Evolutionary conservation across 768 basidiomycete genomes (phyloP).

Genomic region (Lactarius vividus): DNA sequence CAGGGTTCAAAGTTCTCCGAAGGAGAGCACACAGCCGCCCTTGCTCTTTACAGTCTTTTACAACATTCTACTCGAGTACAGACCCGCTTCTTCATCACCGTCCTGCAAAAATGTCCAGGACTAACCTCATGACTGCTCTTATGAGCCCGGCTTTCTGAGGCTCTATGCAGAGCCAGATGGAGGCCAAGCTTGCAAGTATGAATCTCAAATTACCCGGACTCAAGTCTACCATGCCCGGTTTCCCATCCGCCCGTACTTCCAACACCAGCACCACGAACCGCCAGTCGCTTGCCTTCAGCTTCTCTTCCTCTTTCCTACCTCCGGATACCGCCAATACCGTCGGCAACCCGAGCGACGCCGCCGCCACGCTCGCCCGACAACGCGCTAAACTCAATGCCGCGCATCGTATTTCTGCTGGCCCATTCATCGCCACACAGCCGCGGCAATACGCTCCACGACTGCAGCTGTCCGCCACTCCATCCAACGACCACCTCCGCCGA

Average conservation of each 20-base stretch:
- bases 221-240: slow-evolving; percentile 47
- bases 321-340: too few relatives aligned
- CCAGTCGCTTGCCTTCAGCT: too few relatives aligned
- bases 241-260: slow-evolving; percentile 60
- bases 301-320: too few relatives aligned
- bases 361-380: too few relatives aligned
- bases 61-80: slow-evolving; percentile 99
- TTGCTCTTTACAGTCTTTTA: slow-evolving; percentile 81
- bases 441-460: too few relatives aligned
- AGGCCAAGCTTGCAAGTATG: slow-evolving; percentile 81
- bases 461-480: too few relatives aligned
- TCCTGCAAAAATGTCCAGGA: slow-evolving; percentile 96
- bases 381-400: too few relatives aligned
- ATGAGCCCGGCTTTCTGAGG: slow-evolving; percentile 90
- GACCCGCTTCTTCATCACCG: slow-evolving; percentile 95
- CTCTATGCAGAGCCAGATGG: slow-evolving; percentile 95
- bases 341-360: too few relatives aligned
- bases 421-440: too few relatives aligned
- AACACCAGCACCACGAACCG: slow-evolving; percentile 25
- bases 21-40: slow-evolving; percentile 82
- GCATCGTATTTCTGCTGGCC: too few relatives aligned
- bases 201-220: slow-evolving; percentile 70
- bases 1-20: slow-evolving; percentile 99
- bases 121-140: slow-evolving; percentile 95
- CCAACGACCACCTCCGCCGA: too few relatives aligned